Evolutionary conservation across 495 filamentous ascomycete genomes (phyloP).

Genomic region (Aspergillus sparsus): DNA sequence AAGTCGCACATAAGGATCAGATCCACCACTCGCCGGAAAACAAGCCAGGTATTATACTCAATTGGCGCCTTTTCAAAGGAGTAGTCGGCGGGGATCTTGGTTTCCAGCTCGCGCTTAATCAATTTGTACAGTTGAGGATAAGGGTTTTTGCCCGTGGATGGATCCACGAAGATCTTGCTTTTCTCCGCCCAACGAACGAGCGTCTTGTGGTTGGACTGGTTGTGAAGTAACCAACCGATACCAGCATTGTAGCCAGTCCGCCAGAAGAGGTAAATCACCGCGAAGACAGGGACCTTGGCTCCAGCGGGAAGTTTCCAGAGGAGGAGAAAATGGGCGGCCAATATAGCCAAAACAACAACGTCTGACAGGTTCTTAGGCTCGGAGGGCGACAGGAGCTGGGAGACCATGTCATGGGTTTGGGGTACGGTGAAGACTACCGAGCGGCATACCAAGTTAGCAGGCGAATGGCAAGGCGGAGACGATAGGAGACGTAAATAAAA

Average conservation of each 20-base stretch:
- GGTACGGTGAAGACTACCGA: slow-evolving; percentile 92
- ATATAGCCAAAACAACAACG: slow-evolving; percentile 72
- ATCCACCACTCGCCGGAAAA: slow-evolving; percentile 92
- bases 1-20: slow-evolving; percentile 98
- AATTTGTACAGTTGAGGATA: slow-evolving; percentile 77
- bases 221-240: slow-evolving; percentile 84
- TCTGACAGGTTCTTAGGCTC: slow-evolving; percentile 95
- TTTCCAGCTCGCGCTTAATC: slow-evolving; percentile 85
- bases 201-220: slow-evolving; percentile 85
- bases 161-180: slow-evolving; percentile 82
- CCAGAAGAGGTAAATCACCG: slow-evolving; percentile 87
- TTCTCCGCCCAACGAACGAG: slow-evolving; percentile 87
- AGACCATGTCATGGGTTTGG: slow-evolving; percentile 98
- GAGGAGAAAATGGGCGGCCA: slow-evolving; percentile 69
- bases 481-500: not conserved
- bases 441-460: slow-evolving; percentile 9
- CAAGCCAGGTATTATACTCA: slow-evolving; percentile 98
- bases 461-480: not conserved
- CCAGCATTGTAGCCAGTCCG: slow-evolving; percentile 87
- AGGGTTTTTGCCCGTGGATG: slow-evolving; percentile 74
- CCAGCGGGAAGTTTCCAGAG: slow-evolving; percentile 69
- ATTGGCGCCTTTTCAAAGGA: slow-evolving; percentile 88
- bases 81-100: slow-evolving; percentile 92
- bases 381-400: slow-evolving; percentile 90
- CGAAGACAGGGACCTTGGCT: slow-evolving; percentile 73